These are phyloP conservation scores for Zoysia japonica DNA, from an alignment of 176 grass and related monocot species.

Conservation along the genomic window DNA sequence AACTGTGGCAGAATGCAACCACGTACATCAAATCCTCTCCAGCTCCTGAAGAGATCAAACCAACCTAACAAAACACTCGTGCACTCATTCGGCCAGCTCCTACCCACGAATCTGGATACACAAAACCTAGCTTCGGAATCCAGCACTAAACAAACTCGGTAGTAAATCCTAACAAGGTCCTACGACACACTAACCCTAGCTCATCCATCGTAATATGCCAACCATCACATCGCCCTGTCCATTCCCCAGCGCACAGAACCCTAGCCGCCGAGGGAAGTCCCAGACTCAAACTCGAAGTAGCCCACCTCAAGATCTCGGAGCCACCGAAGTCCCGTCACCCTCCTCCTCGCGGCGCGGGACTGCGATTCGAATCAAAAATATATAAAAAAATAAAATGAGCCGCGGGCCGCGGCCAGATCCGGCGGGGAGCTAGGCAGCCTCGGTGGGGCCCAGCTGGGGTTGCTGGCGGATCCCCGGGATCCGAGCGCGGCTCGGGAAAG, in stretches of 20 bases:
- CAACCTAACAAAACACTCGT: background rate
- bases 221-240: too few relatives aligned
- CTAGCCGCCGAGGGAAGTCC: background rate
- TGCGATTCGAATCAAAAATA: background rate
- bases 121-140: conserved; percentile 1
- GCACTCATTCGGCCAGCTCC: background rate
- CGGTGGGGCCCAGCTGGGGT: too few relatives aligned
- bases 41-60: background rate
- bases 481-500: background rate
- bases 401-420: background rate
- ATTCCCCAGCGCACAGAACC: background rate
- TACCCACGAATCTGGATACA: background rate
- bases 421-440: background rate
- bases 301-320: background rate
- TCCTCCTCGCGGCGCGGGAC: background rate
- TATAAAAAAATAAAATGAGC: background rate
- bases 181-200: background rate
- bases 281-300: background rate
- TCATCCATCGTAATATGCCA: too few relatives aligned
- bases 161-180: background rate
- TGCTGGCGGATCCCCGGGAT: background rate
- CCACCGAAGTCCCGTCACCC: background rate
- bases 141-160: background rate
- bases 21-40: too few relatives aligned
- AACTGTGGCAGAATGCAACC: background rate